phyloP scores from a whole-genome alignment of 257 asterid species.

The Jasminum sambac region DNA sequence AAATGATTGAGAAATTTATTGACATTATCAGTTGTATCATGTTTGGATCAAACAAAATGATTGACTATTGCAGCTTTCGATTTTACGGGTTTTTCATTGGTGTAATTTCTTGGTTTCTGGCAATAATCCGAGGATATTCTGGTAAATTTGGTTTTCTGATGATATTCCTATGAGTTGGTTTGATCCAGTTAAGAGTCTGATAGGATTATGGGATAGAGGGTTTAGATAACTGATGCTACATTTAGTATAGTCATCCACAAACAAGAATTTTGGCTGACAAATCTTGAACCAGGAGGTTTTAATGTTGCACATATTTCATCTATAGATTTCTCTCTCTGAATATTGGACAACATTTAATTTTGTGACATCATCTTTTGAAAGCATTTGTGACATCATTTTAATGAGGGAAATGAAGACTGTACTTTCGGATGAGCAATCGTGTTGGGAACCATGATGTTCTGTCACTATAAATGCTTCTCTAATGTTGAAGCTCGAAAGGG shows the following conservation, averaged over 20 bases:
- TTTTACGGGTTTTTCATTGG: background rate
- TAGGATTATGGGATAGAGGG: background rate
- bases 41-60: slow-evolving; percentile 16
- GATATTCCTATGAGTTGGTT: background rate
- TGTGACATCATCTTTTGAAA: background rate
- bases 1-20: slow-evolving; percentile 12
- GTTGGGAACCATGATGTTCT: background rate
- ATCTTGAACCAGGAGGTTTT: background rate
- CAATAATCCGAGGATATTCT: slow-evolving; percentile 8
- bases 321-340: background rate
- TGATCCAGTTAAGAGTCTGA: background rate
- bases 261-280: background rate
- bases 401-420: background rate
- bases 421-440: background rate
- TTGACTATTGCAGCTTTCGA: slow-evolving; percentile 8
- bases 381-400: background rate
- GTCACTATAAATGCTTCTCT: background rate
- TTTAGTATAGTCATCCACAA: background rate
- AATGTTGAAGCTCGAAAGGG: background rate
- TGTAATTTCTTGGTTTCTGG: background rate
- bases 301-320: background rate
- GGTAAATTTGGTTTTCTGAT: slow-evolving; percentile 3
- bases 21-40: background rate
- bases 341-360: background rate
- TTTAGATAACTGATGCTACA: background rate